Evolutionary conservation across 2,329 filamentous ascomycete genomes (phyloP), one percentile per base, ranked within the genome.

Genomic region (Exophiala aquamarina): DNA sequence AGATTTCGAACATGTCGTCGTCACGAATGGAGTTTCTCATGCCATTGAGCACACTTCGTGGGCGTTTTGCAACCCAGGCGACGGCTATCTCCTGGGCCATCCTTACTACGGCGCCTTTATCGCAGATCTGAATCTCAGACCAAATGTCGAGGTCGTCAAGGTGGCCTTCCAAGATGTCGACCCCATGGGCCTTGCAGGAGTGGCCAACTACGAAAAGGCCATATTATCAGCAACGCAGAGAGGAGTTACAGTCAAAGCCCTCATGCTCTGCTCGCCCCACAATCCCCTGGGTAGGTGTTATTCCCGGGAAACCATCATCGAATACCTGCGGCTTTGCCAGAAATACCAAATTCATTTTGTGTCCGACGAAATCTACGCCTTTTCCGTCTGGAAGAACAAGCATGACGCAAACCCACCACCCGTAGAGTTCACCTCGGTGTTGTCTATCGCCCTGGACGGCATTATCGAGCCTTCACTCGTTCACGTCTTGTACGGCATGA

Each of bases 321-420:
- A 62, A 5, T 61, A 77, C 17, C 70, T 81, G 67, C 56, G 59
- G 2, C 56, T 81, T 23, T 81, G 78, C 54, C 64, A 76, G 42
- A 68, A 69, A 44, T 63, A 81, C 52, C 52, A 66, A 2, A 62
- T 82, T 3, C 77, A 82, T 54, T 63, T 82, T 29, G 70, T 82
- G 60, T 74, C 71, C 54, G 79, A 83, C 58, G 79, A 83, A 57
- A 75, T 83, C 31, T 82, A 82, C 56, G 79, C 77, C 2, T 58
- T 78, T 3, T 80, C 78, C 0, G 63, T 74, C 1, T 82, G 71
- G 59, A 49, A 68, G 5, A 78, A 72, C 49, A 63, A 21, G 28
- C 63, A 53, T 46, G 70, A 62, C 33, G 44, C 47, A 1, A 9
- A 35, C 1, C 55, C 62, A 0, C 41, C 53, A 0, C 49, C 57